Base-by-base conservation (phyloP, 345 rosid species). In the Linum trigynum region DNA sequence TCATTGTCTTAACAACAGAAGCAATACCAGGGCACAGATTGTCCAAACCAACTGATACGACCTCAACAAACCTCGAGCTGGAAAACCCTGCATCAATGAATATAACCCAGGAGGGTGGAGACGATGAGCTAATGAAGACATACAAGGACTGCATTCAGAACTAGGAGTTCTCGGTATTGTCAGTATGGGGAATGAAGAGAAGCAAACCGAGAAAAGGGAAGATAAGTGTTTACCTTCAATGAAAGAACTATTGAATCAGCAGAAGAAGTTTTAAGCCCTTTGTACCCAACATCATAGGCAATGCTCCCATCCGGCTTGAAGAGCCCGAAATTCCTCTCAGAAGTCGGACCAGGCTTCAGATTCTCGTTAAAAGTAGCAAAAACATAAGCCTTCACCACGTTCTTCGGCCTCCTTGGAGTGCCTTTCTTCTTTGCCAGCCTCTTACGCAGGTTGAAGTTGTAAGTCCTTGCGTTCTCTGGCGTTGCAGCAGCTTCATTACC, bases 351-450 rank as follows among this genome's bases (percentile, higher is more conserved):
- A 2, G 91, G 70, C 75, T 95, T 95, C 67, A 41, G 59, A 76
- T 95, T 36, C 79, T 95, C 99, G 42, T 95, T 95, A 72, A 95
- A 95, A 39, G 87, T 41, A 0, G 99, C 99, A 81, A 95, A 95
- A 67, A 94, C 71, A 69, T 94, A 94, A 32, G 85, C 97, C 83
- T 84, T 94, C 39, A 94, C 70, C 15, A 76, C 74, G 5, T 3
- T 74, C 71, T 87, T 85, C 0, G 99, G 99, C 74, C 97, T 82
- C 53, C 75, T 68, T 50, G 99, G 99, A 43, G 99, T 94, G 61
- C 99, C 97, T 74, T 95, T 95, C 88, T 61, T 90, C 77, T 85
- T 86, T 3, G 96, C 96, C 64, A 95, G 95, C 77, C 97, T 82
- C 74, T 95, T 95, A 61, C 95, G 83, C 62, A 95, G 77, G 76